Evolutionary conservation across 257 asterid genomes (phyloP), one percentile per base, ranked within the genome.

Genomic region (Gentiana macrophylla): DNA sequence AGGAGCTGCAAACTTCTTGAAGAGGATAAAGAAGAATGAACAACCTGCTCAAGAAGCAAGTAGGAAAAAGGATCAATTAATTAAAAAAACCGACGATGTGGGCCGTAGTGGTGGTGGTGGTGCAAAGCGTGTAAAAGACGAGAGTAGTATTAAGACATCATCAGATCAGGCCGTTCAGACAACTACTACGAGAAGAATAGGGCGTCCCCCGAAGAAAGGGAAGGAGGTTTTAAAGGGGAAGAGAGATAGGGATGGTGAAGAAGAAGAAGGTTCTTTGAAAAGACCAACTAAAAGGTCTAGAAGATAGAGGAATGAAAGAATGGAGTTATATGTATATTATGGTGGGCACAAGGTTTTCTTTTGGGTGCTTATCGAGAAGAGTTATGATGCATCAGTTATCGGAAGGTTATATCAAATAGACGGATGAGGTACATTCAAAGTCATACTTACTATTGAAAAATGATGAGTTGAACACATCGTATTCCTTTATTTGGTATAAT

Each of bases 191-290:
- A 62, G 65, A 60, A 38, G 8, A 5, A 56, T 53, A 2, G 78
- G 73, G 44, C 62, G 76, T 46, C 73, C 73, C 2, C 67, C 70
- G 0, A 75, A 68, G 70, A 74, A 65, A 67, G 75, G 70, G 37
- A 67, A 68, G n/a, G 70, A 55, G n/a, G 58, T 24, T 35, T 32
- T 52, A 37, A 45, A 24, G 46, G 45, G 56, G 41, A 75, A 72
- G 63, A 70, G 75, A 10, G 67, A 49, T 38, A 67, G 69, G 57
- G 77, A 67, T 32, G 58, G 50, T 46, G 63, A 36, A 36, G 74
- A 68, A 55, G 70, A 57, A 35, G 74, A 71, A 9, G 73, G 64
- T 35, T 51, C 72, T 32, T 68, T 72, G 0, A 69, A 65, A 65
- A 62, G 72, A 61, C 67, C 72, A 9, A 69, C 52, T 56, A 76